Conservation (phyloP, 2,329 filamentous ascomycete genomes). For the Sporothrix humicola region DNA sequence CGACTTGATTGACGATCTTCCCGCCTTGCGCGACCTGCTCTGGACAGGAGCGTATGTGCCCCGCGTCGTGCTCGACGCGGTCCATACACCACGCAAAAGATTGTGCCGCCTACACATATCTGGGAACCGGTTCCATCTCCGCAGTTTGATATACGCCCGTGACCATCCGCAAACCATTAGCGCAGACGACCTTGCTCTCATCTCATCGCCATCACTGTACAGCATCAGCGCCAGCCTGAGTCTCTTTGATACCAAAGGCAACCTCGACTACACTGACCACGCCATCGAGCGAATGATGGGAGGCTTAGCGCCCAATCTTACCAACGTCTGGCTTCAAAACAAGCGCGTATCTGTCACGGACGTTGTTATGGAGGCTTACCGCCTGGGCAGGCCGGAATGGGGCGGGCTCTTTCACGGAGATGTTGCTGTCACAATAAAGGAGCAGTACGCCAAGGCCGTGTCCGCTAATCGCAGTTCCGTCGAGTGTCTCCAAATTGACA, state of each 20-base stretch:
- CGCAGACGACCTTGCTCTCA: background rate
- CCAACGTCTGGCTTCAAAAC: constrained; percentile 4
- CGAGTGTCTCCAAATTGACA: too few species aligned
- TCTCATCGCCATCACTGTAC: background rate
- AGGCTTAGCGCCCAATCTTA: constrained; percentile 1
- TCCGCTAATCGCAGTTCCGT: too few species aligned
- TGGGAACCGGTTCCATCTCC: background rate
- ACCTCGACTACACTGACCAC: constrained; percentile 4
- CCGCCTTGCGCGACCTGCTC: background rate
- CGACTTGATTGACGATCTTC: background rate
- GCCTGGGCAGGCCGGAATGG: too few species aligned
- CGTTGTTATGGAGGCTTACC: too few species aligned
- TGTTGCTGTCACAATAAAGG: too few species aligned
- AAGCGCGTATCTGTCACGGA: too few species aligned
- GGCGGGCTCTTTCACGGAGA: too few species aligned
- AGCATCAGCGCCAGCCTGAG: background rate
- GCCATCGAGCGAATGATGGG: background rate
- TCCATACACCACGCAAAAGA: background rate
- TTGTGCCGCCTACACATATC: background rate
- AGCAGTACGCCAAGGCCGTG: too few species aligned
- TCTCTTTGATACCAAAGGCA: too few species aligned
- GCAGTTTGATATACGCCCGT: background rate
- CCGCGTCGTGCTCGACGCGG: background rate
- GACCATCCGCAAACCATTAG: background rate
- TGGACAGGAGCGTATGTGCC: background rate